phyloP scores from a whole-genome alignment of 2,329 filamentous ascomycete species.

The Hypocrella siamensis region DNA sequence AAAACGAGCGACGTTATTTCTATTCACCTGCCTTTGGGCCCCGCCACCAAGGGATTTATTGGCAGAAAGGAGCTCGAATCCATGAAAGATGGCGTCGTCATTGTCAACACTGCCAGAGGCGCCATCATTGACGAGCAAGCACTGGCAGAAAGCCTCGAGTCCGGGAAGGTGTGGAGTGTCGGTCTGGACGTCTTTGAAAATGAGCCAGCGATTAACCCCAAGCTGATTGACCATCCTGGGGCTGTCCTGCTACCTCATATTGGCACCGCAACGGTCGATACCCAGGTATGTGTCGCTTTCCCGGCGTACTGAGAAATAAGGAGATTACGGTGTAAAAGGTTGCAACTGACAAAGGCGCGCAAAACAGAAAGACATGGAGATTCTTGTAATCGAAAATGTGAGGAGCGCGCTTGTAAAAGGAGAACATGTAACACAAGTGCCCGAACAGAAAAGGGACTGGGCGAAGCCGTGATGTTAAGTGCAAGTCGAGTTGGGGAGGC shows the following conservation, averaged over 20 bases:
- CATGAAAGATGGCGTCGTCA: constrained; percentile 39
- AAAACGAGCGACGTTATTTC: constrained; percentile 36
- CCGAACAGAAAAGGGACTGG: constrained; percentile 5
- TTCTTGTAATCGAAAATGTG: constrained; percentile 14
- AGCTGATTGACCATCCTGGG: constrained; percentile 40
- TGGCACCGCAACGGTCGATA: constrained; percentile 48
- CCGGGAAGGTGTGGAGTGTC: constrained; percentile 34
- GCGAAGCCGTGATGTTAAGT: too few relatives aligned
- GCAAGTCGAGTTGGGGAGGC: too few relatives aligned
- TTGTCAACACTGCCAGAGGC: constrained; percentile 43
- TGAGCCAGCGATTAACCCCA: constrained; percentile 45
- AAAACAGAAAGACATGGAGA: constrained; percentile 11
- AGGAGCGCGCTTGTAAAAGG: constrained; percentile 13
- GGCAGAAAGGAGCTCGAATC: constrained; percentile 28
- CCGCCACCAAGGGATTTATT: constrained; percentile 36
- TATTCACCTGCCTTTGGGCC: constrained; percentile 34
- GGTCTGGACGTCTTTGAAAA: constrained; percentile 42
- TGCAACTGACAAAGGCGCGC: background rate
- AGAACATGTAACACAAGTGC: constrained; percentile 6
- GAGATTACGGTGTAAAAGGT: too few relatives aligned
- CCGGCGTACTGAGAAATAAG: background rate
- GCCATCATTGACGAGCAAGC: constrained; percentile 40
- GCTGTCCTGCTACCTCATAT: constrained; percentile 52
- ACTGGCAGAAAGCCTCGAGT: constrained; percentile 34
- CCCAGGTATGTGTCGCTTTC: constrained; percentile 5